These are phyloP conservation scores for Claviceps paspali DNA, from an alignment of 2,329 filamentous ascomycete species.

Conservation along the genomic window DNA sequence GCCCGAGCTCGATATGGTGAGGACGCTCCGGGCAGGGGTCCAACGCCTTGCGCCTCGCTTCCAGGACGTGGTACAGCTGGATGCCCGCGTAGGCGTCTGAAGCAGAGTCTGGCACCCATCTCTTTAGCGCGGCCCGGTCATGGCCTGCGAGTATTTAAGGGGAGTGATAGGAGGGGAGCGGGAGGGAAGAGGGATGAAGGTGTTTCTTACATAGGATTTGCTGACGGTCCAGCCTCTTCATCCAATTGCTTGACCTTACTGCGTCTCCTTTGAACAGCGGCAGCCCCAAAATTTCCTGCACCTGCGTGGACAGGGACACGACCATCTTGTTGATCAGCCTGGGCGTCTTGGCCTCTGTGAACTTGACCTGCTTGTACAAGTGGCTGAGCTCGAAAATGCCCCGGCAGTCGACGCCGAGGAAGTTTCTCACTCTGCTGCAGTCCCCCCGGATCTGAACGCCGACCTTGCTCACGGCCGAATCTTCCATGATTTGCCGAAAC, in stretches of 20 bases:
- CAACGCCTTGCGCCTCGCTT: slow-evolving; percentile 50
- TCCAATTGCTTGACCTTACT: slow-evolving; percentile 67
- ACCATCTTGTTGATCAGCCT: slow-evolving; percentile 48
- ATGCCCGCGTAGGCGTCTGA: slow-evolving; percentile 70
- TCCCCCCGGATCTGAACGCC: slow-evolving; percentile 66
- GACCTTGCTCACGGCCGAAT: slow-evolving; percentile 51
- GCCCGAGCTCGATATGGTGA: slow-evolving; percentile 47
- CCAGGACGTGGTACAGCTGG: slow-evolving; percentile 57
- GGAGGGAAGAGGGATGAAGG: too few species aligned
- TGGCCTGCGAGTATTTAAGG: too few species aligned
- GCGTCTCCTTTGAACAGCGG: slow-evolving; percentile 58
- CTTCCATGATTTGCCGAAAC: slow-evolving; percentile 58
- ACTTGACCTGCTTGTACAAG: slow-evolving; percentile 62
- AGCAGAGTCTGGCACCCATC: slow-evolving; percentile 46
- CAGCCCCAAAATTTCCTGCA: slow-evolving; percentile 53
- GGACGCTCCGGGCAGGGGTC: slow-evolving; percentile 58
- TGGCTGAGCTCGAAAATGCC: slow-evolving; percentile 73
- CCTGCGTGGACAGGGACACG: slow-evolving; percentile 53
- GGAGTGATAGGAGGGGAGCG: too few species aligned
- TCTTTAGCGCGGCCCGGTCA: background rate
- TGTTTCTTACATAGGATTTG: slow-evolving; percentile 58
- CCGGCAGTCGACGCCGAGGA: slow-evolving; percentile 45
- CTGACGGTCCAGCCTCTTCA: slow-evolving; percentile 37
- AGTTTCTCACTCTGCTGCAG: slow-evolving; percentile 50
- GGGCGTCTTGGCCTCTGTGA: slow-evolving; percentile 34